Percentiles rank a stretch among this genome's conserved stretches.
These are phyloP conservation scores for Leccinum longicurvipes DNA, from an alignment of 768 basidiomycete species.

Conservation along the genomic window DNA sequence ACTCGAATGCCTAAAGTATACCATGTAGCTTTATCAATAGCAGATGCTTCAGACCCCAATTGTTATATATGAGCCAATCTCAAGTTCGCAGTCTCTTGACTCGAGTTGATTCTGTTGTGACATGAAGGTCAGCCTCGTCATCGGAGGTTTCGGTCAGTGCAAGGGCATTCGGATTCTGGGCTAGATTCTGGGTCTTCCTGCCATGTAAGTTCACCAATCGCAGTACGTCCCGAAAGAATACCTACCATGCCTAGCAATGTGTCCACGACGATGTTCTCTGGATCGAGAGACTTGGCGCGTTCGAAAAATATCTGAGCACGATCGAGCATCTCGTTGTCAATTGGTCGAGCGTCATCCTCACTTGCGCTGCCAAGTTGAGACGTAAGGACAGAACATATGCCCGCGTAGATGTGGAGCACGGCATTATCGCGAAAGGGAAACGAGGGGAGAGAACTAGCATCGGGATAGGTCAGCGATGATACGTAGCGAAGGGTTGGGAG, in stretches of 20 bases:
- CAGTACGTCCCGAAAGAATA: not conserved
- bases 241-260: conserved; percentile 54
- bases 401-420: conserved; percentile 79
- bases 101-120: not conserved
- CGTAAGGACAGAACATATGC: conserved; percentile 65
- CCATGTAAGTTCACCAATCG: not conserved
- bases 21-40: not conserved
- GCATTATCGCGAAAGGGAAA: conserved; percentile 86
- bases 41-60: not conserved
- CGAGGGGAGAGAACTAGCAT: conserved; percentile 73
- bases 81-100: conserved; percentile 18
- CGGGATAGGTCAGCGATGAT: conserved; percentile 1
- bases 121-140: conserved; percentile 29
- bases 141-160: conserved; percentile 31
- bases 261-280: conserved; percentile 49
- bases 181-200: conserved; percentile 22
- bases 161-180: conserved; percentile 14
- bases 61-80: not conserved
- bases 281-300: conserved; percentile 58
- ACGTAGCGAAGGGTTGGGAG: conserved; percentile 1
- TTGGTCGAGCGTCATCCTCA: conserved; percentile 5
- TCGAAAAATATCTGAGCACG: conserved; percentile 60
- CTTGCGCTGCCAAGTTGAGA: conserved; percentile 36
- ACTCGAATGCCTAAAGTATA: conserved; percentile 50
- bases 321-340: conserved; percentile 43